phyloP scores from a whole-genome alignment of 768 basidiomycete species.

The Boletus eberwhitei region DNA sequence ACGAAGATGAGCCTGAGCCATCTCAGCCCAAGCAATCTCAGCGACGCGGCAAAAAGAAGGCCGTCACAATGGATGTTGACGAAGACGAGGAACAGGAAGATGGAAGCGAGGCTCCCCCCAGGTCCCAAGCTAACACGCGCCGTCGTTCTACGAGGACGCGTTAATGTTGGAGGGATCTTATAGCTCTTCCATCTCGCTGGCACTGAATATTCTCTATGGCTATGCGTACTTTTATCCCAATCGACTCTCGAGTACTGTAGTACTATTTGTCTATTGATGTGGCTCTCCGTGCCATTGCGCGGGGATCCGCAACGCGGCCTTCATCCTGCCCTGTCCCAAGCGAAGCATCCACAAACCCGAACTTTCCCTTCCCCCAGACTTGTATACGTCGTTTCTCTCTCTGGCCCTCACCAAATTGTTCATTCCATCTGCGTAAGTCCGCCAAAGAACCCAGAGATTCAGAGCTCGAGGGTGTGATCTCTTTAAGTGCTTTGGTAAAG shows the following conservation, averaged over 20 bases:
- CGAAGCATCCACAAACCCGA: constrained; percentile 70
- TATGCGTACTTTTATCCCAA: constrained; percentile 11
- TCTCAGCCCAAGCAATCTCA: constrained; percentile 30
- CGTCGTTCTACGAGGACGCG: constrained; percentile 22
- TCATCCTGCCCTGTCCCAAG: constrained; percentile 35
- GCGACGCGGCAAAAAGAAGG: constrained; percentile 28
- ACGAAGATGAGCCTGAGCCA: constrained; percentile 31
- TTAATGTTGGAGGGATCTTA: neutral
- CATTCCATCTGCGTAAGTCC: constrained; percentile 85
- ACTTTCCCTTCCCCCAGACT: constrained; percentile 84
- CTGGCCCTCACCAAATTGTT: constrained; percentile 88
- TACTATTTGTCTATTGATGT: constrained; percentile 27
- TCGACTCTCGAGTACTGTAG: constrained; percentile 23
- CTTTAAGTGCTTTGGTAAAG: constrained; percentile 80
- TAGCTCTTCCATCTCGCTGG: neutral
- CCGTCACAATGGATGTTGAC: constrained; percentile 41
- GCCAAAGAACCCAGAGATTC: constrained; percentile 74
- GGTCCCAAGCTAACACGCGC: constrained; percentile 13
- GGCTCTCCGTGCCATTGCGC: constrained; percentile 9
- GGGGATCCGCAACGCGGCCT: constrained; percentile 39
- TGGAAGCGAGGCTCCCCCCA: constrained; percentile 18
- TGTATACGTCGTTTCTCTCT: constrained; percentile 62
- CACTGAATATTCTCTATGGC: constrained; percentile 6
- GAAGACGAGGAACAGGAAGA: constrained; percentile 40
- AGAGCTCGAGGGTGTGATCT: constrained; percentile 88